Percentiles rank a stretch among this genome's conserved stretches.
Evolutionary conservation across 148 eudicot species (phyloP).

Genomic region (Tetragonia tetragonoides): DNA sequence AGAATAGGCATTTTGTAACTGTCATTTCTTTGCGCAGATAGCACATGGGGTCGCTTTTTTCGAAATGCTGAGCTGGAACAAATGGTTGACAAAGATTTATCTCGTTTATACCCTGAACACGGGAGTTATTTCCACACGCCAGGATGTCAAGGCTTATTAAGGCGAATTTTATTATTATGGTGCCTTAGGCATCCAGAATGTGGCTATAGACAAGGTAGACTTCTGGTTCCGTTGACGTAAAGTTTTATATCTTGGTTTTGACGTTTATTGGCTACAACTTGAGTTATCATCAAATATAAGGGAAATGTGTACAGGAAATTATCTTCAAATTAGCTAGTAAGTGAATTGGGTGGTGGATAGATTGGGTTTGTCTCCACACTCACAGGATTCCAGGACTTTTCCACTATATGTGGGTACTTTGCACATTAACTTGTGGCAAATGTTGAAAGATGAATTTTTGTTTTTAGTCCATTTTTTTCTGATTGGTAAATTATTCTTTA

Average conservation of each 20-base stretch:
- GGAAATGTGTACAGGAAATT: not conserved
- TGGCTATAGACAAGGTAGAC: conserved; percentile 92
- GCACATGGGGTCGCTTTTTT: conserved; percentile 96
- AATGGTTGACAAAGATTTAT: conserved; percentile 94
- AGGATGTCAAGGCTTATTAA: conserved; percentile 85
- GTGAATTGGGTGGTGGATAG: not conserved
- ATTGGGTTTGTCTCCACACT: not conserved
- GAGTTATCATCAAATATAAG: not conserved
- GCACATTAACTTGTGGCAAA: not conserved
- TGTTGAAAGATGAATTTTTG: not conserved
- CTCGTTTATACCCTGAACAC: conserved; percentile 95
- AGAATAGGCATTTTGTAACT: conserved; percentile 2
- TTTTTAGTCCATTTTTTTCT: not conserved
- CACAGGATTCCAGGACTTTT: not conserved
- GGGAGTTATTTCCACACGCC: conserved; percentile 90
- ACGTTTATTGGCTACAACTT: not conserved
- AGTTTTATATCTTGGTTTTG: not conserved
- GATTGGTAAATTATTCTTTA: not conserved
- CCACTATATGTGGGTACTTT: not conserved
- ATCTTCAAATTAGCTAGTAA: not conserved
- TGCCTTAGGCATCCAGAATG: conserved; percentile 91
- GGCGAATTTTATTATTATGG: conserved; percentile 89
- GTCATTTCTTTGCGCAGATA: conserved; percentile 51
- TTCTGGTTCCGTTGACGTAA: not conserved
- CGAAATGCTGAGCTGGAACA: conserved; percentile 91